Conservation (phyloP, 208 protist species). For the Naegleria gruberi region DNA sequence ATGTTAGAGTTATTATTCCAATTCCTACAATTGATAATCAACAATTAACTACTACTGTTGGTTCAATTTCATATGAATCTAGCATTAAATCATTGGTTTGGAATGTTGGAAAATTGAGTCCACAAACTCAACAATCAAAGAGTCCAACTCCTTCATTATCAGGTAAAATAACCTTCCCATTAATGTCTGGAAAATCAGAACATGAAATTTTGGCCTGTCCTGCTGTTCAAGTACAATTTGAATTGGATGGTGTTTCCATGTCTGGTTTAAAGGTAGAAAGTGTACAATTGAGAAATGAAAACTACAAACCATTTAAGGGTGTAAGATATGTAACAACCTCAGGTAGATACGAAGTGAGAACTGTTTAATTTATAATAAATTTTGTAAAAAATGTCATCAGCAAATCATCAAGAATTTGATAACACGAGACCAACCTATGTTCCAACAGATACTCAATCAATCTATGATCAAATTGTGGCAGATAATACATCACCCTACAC, state of each 20-base stretch:
- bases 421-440: no score
- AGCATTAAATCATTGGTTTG: slow-evolving; percentile 54
- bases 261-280: slow-evolving; percentile 26
- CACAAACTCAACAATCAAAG: slow-evolving; percentile 2
- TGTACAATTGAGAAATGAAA: slow-evolving; percentile 24
- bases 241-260: not conserved
- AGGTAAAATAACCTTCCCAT: not conserved
- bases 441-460: not conserved
- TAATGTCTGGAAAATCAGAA: not conserved
- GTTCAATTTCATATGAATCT: slow-evolving; percentile 62
- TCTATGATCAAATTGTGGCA: not conserved
- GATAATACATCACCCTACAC: not conserved
- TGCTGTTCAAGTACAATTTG: slow-evolving; percentile 16
- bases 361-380: slow-evolving; percentile 23
- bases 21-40: slow-evolving; percentile 59
- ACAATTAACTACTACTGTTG: slow-evolving; percentile 54
- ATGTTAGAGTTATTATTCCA: slow-evolving; percentile 56
- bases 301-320: slow-evolving; percentile 36
- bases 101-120: slow-evolving; percentile 57
- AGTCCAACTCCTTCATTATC: not conserved
- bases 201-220: not conserved
- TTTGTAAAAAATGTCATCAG: no score
- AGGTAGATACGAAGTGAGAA: slow-evolving; percentile 29
- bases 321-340: slow-evolving; percentile 25
- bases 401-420: no score